Evolutionary conservation across 305 asterid genomes (phyloP).

Genomic region (Plantago rigida): DNA sequence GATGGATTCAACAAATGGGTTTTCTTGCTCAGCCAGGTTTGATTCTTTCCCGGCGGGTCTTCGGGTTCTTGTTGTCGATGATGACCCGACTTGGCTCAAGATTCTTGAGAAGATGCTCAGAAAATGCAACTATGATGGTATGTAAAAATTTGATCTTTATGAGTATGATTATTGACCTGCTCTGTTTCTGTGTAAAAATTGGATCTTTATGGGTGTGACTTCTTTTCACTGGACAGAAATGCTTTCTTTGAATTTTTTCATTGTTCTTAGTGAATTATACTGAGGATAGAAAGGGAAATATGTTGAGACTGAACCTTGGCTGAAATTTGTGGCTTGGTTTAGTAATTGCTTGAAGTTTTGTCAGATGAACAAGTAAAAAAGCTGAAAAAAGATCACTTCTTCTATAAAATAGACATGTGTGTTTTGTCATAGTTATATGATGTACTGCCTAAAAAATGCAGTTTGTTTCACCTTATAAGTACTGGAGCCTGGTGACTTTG

Average conservation of each 20-base stretch:
- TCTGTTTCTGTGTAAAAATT: neutral
- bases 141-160: no score
- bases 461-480: no score
- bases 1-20: slow-evolving; percentile 37
- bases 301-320: no score
- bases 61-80: slow-evolving; percentile 64
- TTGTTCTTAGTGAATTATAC: neutral
- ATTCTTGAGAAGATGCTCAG: slow-evolving; percentile 60
- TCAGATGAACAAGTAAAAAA: neutral
- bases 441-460: no score
- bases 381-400: neutral
- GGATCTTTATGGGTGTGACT: neutral
- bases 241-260: neutral
- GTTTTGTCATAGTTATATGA: no score
- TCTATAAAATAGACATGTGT: neutral
- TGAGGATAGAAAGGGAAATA: no score
- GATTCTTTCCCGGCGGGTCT: slow-evolving; percentile 54
- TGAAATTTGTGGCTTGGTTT: neutral
- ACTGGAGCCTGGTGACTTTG: no score
- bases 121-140: slow-evolving; percentile 63
- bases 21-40: slow-evolving; percentile 33
- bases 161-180: neutral
- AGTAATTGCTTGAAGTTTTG: neutral
- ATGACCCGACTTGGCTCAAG: slow-evolving; percentile 52
- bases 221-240: neutral